Conservation (phyloP, 139 green algal species). For the Zygnema cylindricum region DNA sequence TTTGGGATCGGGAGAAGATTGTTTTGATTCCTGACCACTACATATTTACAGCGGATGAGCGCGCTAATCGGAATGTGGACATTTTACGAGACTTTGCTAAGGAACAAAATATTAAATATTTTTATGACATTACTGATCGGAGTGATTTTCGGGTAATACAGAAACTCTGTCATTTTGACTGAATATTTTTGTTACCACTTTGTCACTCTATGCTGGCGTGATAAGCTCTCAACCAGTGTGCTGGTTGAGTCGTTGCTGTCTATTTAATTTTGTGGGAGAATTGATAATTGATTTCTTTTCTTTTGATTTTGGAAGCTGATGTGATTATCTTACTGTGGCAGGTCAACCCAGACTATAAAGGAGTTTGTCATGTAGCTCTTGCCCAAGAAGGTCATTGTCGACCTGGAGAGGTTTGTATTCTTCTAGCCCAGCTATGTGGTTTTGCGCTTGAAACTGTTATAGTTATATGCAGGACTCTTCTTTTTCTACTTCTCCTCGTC, state of each 20-base stretch:
- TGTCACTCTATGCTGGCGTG: not conserved
- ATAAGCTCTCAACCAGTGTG: too few species aligned
- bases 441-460: too few species aligned
- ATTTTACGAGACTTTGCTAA: slow-evolving; percentile 84
- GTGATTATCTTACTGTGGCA: slow-evolving; percentile 18
- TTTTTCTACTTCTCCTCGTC: too few species aligned
- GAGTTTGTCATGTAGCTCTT: slow-evolving; percentile 91
- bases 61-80: slow-evolving; percentile 96
- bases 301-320: not conserved
- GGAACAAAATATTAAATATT: slow-evolving; percentile 96
- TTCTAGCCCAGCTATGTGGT: not conserved
- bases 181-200: not conserved
- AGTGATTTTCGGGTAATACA: slow-evolving; percentile 83
- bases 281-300: not conserved
- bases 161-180: not conserved
- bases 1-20: slow-evolving; percentile 90
- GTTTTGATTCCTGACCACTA: slow-evolving; percentile 97
- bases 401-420: slow-evolving; percentile 59
- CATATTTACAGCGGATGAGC: slow-evolving; percentile 92
- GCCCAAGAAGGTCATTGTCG: slow-evolving; percentile 88
- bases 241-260: not conserved
- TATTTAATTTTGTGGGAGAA: not conserved
- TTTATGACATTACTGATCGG: slow-evolving; percentile 94
- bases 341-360: slow-evolving; percentile 95
- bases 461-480: too few species aligned